Percentiles rank a stretch among this genome's conserved stretches.
phyloP scores from a whole-genome alignment of 1,139 yeast species.

The Blastobotrys aristatus region DNA sequence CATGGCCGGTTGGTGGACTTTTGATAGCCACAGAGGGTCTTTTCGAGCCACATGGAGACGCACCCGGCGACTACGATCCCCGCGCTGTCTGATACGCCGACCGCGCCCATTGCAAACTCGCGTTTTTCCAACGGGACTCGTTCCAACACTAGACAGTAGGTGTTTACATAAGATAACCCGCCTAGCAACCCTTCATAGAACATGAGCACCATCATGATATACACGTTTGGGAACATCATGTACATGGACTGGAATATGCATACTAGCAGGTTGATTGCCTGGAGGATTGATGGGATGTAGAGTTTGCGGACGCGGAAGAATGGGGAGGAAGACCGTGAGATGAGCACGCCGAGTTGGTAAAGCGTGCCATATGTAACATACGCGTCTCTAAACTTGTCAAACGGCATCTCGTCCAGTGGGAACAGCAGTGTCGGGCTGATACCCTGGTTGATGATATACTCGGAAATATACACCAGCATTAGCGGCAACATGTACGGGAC shows the following conservation, averaged over 20 bases:
- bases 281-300: slow-evolving; percentile 61
- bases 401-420: slow-evolving; percentile 67
- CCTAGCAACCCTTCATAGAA: slow-evolving; percentile 86
- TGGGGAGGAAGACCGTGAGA: slow-evolving; percentile 78
- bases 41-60: slow-evolving; percentile 69
- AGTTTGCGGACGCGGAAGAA: slow-evolving; percentile 55
- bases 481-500: slow-evolving; percentile 78
- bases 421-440: slow-evolving; percentile 81
- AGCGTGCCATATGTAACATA: slow-evolving; percentile 92
- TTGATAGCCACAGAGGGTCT: slow-evolving; percentile 66
- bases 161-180: slow-evolving; percentile 84
- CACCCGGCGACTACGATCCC: slow-evolving; percentile 83
- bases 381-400: slow-evolving; percentile 68
- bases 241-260: slow-evolving; percentile 61
- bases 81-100: slow-evolving; percentile 83
- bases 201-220: slow-evolving; percentile 55
- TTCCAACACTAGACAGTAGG: slow-evolving; percentile 74
- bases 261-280: slow-evolving; percentile 56
- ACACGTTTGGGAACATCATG: slow-evolving; percentile 58
- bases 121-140: slow-evolving; percentile 50
- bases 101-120: slow-evolving; percentile 92
- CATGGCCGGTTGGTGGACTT: slow-evolving; percentile 38
- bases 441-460: slow-evolving; percentile 88
- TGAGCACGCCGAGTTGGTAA: slow-evolving; percentile 87
- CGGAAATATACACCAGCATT: slow-evolving; percentile 75